Evolutionary conservation across 495 filamentous ascomycete species (phyloP), one percentile per base, ranked within the genome.

Genomic region (Tuber umbilicatum): DNA sequence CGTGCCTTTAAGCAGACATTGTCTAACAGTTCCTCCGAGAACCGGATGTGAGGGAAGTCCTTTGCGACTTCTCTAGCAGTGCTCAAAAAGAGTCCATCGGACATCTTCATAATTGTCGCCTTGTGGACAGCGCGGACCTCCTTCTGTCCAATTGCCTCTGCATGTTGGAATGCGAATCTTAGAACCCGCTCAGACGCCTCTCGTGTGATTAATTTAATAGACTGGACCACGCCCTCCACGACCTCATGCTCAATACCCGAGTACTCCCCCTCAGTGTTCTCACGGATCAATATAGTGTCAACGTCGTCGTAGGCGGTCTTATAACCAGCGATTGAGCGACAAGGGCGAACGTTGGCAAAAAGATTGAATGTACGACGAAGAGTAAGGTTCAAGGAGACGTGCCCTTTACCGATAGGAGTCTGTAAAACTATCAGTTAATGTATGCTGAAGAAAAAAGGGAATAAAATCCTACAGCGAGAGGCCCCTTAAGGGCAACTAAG

Each of bases 71-170:
- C 87, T 43, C 90, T 86, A 80, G 93, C 96, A 72, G 89, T 91
- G 84, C 88, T 91, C 74, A 98, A 87, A 91, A 99, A 99, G 70
- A 99, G 92, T 86, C 95, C 95, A 85, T 99, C 95, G 85, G 89
- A 91, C 96, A 98, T 98, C 90, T 99, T 99, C 95, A 98, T 98
- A 87, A 98, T 99, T 82, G 96, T 99, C 82, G 94, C 95, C 89
- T 98, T 98, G 89, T 98, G 94, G 71, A 98, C 95, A 55, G 91
- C 94, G 77, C 95, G 92, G 76, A 99, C 95, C 90, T 97, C 97
- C 84, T 89, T 92, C 87, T 91, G 91, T 82, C 93, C 92, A 78
- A 97, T 92, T 71, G 92, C 88, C 84, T 94, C 88, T 80, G 95
- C 95, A 82, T 98, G 93, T 85, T 98, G 94, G 90, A 99, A 99